Evolutionary conservation across 352 stramenopile genomes (phyloP), one percentile per base, ranked within the genome.

Genomic region (Phytophthora agathidicida): DNA sequence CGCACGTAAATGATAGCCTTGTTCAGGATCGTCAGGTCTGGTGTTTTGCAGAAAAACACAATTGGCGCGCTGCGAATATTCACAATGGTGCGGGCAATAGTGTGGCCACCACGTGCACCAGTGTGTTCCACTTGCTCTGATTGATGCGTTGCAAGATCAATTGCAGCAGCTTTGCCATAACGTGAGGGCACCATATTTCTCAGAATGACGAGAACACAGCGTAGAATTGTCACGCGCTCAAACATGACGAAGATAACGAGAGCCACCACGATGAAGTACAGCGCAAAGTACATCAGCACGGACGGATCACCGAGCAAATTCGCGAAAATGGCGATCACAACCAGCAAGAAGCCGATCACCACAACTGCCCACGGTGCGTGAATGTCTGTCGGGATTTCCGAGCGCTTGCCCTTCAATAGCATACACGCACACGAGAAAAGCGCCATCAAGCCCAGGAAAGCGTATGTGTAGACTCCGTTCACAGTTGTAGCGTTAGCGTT

Each of bases 1-100:
- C 83, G 82, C 42, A 97, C 88, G 54, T 97, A 97, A 7, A 96
- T 71, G 26, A 97, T 74, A 7, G 88, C 89, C 62, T 97, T 97
- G 75, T 97, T 97, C 33, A 97, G 52, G 39, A 91, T 74, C 56
- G 91, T 87, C 6, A 96, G 60, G 61, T 97, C 86, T 26, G 86
- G 79, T 1, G 64, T 42, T 73, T 97, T 97, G 71, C 72, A 88
- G 67, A 96, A 96, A 64, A 96, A 97, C 14, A 97, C 60, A 53
- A 95, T 89, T 0, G 88, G 89, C 13, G 65, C 51, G 8, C 69
- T 37, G 48, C 86, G 70, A 54, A 86, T 80, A 28, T 68, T 65
- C 10, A 73, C 19, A 63, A 88, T 82, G 6, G 66, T 65, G 11
- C 68, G 63, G 5, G 74, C 68, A 30, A 86, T 77, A 23, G 69